A percentile compares a stretch with the other conserved stretches of the same genome.
phyloP scores from a whole-genome alignment of 2,329 filamentous ascomycete genomes.

The Ploettnerulaceae sp. region DNA sequence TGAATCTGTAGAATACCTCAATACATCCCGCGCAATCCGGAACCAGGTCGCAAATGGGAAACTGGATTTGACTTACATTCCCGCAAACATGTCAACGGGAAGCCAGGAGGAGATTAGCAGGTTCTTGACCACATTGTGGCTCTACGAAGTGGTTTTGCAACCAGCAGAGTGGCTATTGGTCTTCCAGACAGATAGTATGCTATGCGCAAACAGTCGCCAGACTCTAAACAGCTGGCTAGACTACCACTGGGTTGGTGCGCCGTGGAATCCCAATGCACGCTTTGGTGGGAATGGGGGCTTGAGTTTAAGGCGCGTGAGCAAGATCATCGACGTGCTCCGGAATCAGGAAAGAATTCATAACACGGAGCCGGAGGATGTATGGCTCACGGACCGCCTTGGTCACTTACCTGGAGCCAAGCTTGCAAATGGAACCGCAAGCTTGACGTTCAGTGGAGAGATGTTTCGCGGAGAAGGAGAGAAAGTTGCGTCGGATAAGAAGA shows the following conservation, averaged over 20 bases:
- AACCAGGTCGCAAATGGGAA: slow-evolving; percentile 35
- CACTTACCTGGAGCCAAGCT: slow-evolving; percentile 44
- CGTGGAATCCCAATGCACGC: slow-evolving; percentile 31
- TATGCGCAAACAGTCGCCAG: slow-evolving; percentile 49
- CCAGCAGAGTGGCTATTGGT: slow-evolving; percentile 51
- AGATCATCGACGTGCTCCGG: slow-evolving; percentile 48
- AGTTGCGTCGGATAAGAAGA: slow-evolving; percentile 21
- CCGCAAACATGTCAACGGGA: slow-evolving; percentile 45
- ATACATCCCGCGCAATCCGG: slow-evolving; percentile 43
- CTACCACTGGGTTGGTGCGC: slow-evolving; percentile 36
- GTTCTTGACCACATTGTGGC: slow-evolving; percentile 48
- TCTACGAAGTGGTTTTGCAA: slow-evolving; percentile 46
- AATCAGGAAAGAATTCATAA: slow-evolving; percentile 42
- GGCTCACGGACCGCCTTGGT: slow-evolving; percentile 49
- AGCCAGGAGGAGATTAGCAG: slow-evolving; percentile 49
- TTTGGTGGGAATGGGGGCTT: slow-evolving; percentile 35
- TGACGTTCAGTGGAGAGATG: slow-evolving; percentile 49
- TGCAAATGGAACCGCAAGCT: slow-evolving; percentile 46
- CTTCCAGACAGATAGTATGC: slow-evolving; percentile 53
- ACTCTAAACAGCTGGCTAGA: slow-evolving; percentile 29
- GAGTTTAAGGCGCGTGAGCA: slow-evolving; percentile 48
- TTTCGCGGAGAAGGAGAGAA: slow-evolving; percentile 36
- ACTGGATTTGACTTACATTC: slow-evolving; percentile 48
- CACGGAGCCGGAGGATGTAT: slow-evolving; percentile 51
- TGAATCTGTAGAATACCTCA: slow-evolving; percentile 42